phyloP scores from a whole-genome alignment of 116 monocot genomes.

The Dioscorea cayenensis region DNA sequence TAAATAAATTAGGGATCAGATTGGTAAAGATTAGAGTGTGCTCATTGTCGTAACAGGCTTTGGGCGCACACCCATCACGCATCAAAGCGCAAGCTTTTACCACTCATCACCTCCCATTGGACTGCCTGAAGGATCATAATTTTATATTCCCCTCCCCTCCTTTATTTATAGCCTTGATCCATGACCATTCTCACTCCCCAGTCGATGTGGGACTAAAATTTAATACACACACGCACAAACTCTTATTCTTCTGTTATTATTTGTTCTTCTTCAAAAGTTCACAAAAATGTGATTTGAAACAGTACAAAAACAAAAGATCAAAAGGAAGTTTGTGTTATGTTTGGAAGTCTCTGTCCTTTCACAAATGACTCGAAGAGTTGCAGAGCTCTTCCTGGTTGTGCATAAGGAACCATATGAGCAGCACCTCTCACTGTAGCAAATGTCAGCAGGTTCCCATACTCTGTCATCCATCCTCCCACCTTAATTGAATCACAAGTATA shows the following conservation, averaged over 20 bases:
- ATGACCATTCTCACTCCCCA: background rate
- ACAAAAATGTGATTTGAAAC: too few species aligned
- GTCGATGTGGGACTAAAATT: slow-evolving; percentile 8
- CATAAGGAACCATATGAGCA: slow-evolving; percentile 88
- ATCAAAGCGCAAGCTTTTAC: slow-evolving; percentile 6
- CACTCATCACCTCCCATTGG: slow-evolving; percentile 13
- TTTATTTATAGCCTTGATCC: background rate
- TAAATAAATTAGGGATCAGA: slow-evolving; percentile 10
- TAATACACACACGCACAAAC: too few species aligned
- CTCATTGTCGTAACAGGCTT: slow-evolving; percentile 13
- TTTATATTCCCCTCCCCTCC: background rate
- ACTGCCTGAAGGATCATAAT: slow-evolving; percentile 23
- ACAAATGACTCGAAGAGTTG: background rate
- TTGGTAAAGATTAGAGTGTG: slow-evolving; percentile 4
- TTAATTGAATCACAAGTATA: slow-evolving; percentile 2
- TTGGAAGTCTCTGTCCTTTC: too few species aligned
- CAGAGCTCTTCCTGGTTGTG: slow-evolving; percentile 51
- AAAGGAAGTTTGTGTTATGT: too few species aligned
- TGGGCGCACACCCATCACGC: slow-evolving; percentile 11
- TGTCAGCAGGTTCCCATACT: slow-evolving; percentile 78
- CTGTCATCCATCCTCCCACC: slow-evolving; percentile 89
- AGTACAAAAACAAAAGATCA: too few species aligned
- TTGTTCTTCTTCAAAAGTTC: too few species aligned
- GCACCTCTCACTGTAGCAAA: slow-evolving; percentile 93
- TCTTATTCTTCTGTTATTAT: too few species aligned